Percentiles rank a stretch among this genome's conserved stretches.
Evolutionary conservation across 2,329 filamentous ascomycete species (phyloP).

Genomic region (Neopestalotiopsis clavispora): DNA sequence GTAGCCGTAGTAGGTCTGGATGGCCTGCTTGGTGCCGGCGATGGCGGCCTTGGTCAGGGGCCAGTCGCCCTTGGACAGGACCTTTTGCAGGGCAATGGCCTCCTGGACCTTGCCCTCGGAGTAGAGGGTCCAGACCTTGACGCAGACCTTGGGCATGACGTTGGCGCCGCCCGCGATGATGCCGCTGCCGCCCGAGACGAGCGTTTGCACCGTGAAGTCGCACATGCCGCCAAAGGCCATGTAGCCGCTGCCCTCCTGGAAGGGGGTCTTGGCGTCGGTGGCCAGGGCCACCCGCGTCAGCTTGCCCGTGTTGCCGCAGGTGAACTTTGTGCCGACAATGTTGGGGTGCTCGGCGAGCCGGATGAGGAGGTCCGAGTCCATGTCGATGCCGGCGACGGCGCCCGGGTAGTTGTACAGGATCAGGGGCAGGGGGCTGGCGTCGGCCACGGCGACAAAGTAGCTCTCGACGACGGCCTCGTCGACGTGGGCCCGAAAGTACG

Average conservation of each 20-base stretch:
- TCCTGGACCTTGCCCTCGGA: conserved; percentile 75
- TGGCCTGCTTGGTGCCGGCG: conserved; percentile 83
- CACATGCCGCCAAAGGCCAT: conserved; percentile 89
- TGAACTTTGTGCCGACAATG: conserved; percentile 90
- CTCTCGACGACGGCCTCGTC: conserved; percentile 75
- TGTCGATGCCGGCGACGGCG: conserved; percentile 83
- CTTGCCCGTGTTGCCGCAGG: conserved; percentile 89
- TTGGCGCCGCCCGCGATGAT: conserved; percentile 89
- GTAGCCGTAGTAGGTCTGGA: conserved; percentile 82
- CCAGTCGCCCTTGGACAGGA: conserved; percentile 83
- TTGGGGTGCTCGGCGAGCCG: conserved; percentile 79
- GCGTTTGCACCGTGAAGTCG: conserved; percentile 84
- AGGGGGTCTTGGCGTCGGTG: conserved; percentile 72
- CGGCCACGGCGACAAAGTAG: conserved; percentile 78
- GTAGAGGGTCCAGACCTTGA: conserved; percentile 79
- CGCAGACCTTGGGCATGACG: conserved; percentile 82
- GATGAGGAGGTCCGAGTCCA: conserved; percentile 88
- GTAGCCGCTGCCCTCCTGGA: conserved; percentile 66
- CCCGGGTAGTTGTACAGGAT: conserved; percentile 92
- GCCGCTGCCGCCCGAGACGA: conserved; percentile 78
- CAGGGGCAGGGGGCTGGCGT: conserved; percentile 76
- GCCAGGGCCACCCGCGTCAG: conserved; percentile 80
- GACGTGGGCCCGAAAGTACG: conserved; percentile 80
- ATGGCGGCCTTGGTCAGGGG: conserved; percentile 82
- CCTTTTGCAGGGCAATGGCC: conserved; percentile 75